Conservation (phyloP, 768 basidiomycete genomes). For the Agrocybe chaxingu region DNA sequence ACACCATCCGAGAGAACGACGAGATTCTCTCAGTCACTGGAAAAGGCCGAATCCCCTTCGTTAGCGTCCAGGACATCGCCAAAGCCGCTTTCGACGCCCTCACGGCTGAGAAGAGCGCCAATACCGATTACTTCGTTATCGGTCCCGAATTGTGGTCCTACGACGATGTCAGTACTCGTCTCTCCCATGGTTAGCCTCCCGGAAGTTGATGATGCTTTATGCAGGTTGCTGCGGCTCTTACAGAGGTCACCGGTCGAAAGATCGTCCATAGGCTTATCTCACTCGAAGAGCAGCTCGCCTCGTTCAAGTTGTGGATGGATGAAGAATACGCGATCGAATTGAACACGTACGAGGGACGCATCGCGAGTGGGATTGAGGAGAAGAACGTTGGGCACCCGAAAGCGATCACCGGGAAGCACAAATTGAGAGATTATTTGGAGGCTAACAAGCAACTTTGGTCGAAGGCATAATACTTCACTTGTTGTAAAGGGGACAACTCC, state of each 20-base stretch:
- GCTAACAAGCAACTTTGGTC: slow-evolving; percentile 17
- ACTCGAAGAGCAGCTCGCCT: slow-evolving; percentile 6
- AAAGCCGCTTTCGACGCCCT: slow-evolving; percentile 23
- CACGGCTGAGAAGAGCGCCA: slow-evolving; percentile 11
- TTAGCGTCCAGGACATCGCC: slow-evolving; percentile 25
- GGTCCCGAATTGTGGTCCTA: slow-evolving; percentile 11
- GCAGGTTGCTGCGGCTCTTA: slow-evolving; percentile 20
- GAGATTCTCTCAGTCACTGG: slow-evolving; percentile 13
- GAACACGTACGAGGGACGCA: slow-evolving; percentile 7
- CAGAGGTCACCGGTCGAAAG: slow-evolving; percentile 18
- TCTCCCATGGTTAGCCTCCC: neutral
- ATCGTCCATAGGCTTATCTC: slow-evolving; percentile 20
- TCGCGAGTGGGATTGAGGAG: slow-evolving; percentile 19
- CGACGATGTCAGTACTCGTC: slow-evolving; percentile 6
- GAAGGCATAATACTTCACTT: no score
- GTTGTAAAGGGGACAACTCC: no score
- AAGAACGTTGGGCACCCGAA: slow-evolving; percentile 3
- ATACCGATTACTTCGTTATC: slow-evolving; percentile 3
- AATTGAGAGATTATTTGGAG: slow-evolving; percentile 19
- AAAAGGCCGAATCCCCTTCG: slow-evolving; percentile 20
- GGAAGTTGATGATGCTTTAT: neutral
- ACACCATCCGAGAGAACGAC: slow-evolving; percentile 18
- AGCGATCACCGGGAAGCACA: neutral
- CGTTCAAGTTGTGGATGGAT: slow-evolving; percentile 1
- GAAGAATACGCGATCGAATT: slow-evolving; percentile 11